Base-by-base conservation (phyloP, 2,329 filamentous ascomycete species). In the Aspergillus thermomutatus region DNA sequence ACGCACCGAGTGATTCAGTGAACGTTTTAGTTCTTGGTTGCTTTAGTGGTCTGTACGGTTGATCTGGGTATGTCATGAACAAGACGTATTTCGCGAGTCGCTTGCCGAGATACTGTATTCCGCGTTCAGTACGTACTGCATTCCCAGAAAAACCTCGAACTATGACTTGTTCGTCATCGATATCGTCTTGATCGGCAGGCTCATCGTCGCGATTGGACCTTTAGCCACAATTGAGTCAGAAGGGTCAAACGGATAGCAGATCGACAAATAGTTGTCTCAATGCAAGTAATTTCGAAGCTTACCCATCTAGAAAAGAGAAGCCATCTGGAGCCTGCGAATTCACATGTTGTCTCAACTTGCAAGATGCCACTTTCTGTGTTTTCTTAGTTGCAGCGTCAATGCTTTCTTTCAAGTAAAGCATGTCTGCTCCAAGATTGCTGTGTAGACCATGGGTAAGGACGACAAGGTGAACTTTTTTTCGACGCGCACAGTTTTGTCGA, bases 101-200 rank as follows among this genome's bases (percentile, higher is more conserved):
- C 73, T 97, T 97, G 21, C 94, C 94, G 4, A 99, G 83, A 73
- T 96, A 99, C 72, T 97, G 96, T 68, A 99, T 97, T 17, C 94
- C 94, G 62, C 88, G 87, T 75, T 99, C 94, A 2, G 94, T 99
- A 56, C 89, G 88, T 34, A 91, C 91, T 7, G 90, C 91, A 72
- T 97, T 97, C 49, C 91, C 92, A 6, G 88, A 86, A 70, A 93
- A 97, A 2, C 93, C 93, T 61, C 93, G 83, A 2, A 97, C 93
- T 65, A 97, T 87, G 14, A 96, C 87, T 69, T 96, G 85, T 10
- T 90, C 84, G 2, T 87, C 83, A 1, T 83, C 79, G 4, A 45
- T 52, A 26, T 53, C 28, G 11, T 45, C 23, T 23, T 45, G 10
- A 45, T 25, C 21, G 11, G 5, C n/a, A 7, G 81, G 80, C 0